Conservation (phyloP, 345 rosid genomes). For the Eucalyptus rudis region DNA sequence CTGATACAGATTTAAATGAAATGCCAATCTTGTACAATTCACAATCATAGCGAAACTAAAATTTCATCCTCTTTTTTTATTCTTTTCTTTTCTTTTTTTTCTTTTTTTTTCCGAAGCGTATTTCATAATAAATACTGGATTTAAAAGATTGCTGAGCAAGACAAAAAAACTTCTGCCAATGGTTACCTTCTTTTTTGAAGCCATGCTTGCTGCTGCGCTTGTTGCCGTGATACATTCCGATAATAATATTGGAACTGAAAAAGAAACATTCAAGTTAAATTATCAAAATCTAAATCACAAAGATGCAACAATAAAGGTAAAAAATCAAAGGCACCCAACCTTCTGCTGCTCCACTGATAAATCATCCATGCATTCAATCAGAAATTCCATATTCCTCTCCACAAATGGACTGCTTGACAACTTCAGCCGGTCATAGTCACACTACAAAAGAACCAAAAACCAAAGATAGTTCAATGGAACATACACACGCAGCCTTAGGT, state of each 20-base stretch:
- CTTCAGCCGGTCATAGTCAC: conserved; percentile 89
- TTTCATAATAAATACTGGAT: not conserved
- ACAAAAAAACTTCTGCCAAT: not conserved
- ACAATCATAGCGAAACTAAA: not conserved
- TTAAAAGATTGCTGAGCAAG: not conserved
- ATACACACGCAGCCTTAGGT: not conserved
- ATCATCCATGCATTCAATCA: conserved; percentile 99
- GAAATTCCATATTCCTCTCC: conserved; percentile 89
- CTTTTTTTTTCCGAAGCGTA: not conserved
- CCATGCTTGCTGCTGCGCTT: conserved; percentile 98
- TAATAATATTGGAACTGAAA: conserved; percentile 84
- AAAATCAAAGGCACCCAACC: conserved; percentile 23
- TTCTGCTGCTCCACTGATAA: conserved; percentile 84
- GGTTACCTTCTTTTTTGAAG: conserved; percentile 91
- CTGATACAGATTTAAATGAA: not conserved
- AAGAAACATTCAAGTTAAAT: not conserved
- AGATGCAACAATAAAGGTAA: not conserved
- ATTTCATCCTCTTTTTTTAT: not conserved
- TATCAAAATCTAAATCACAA: not conserved
- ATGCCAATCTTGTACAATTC: not conserved
- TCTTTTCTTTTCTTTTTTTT: too few relatives aligned
- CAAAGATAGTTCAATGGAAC: not conserved
- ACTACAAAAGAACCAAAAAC: conserved; percentile 18
- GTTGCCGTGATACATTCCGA: conserved; percentile 83
- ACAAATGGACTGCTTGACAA: conserved; percentile 71